Evolutionary conservation across 208 protist species (phyloP).

Genomic region (Leishmania mexicana): DNA sequence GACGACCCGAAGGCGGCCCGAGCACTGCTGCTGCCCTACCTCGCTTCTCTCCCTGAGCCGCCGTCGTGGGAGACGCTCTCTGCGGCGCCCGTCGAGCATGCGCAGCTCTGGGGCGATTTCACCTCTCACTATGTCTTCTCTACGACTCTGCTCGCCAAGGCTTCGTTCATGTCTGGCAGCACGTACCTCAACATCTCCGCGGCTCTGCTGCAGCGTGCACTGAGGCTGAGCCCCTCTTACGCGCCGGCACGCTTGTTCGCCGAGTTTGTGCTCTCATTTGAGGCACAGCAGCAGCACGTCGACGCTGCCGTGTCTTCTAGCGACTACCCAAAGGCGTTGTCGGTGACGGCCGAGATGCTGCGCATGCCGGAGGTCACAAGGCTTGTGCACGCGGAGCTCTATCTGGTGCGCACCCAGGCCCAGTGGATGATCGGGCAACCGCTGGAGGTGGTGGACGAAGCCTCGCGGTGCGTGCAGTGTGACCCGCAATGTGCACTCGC

Average conservation of each 20-base stretch:
- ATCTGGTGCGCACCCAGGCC: slow-evolving; percentile 53
- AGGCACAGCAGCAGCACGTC: slow-evolving; percentile 51
- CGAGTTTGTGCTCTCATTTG: slow-evolving; percentile 65
- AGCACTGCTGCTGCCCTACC: slow-evolving; percentile 60
- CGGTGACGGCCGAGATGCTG: slow-evolving; percentile 49
- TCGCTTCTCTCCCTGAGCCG: slow-evolving; percentile 61
- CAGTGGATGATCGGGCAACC: slow-evolving; percentile 37
- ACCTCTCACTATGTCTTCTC: slow-evolving; percentile 70
- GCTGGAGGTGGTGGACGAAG: slow-evolving; percentile 63
- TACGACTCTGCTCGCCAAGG: slow-evolving; percentile 71
- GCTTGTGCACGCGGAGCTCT: slow-evolving; percentile 46
- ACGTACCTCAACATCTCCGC: slow-evolving; percentile 78
- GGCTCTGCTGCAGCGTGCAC: slow-evolving; percentile 61
- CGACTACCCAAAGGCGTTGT: slow-evolving; percentile 39
- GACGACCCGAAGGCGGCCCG: slow-evolving; percentile 55
- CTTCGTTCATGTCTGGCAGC: slow-evolving; percentile 74
- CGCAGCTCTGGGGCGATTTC: slow-evolving; percentile 42
- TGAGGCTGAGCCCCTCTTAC: slow-evolving; percentile 55
- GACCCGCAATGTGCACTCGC: slow-evolving; percentile 49
- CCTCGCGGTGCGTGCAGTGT: slow-evolving; percentile 45
- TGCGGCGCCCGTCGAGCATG: slow-evolving; percentile 11
- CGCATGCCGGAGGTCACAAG: slow-evolving; percentile 50
- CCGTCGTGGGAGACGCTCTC: slow-evolving; percentile 12
- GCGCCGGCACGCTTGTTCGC: slow-evolving; percentile 64
- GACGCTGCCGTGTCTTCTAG: slow-evolving; percentile 28